Base-by-base conservation (phyloP, 352 stramenopile genomes). In the Pythium pyrilobum region DNA sequence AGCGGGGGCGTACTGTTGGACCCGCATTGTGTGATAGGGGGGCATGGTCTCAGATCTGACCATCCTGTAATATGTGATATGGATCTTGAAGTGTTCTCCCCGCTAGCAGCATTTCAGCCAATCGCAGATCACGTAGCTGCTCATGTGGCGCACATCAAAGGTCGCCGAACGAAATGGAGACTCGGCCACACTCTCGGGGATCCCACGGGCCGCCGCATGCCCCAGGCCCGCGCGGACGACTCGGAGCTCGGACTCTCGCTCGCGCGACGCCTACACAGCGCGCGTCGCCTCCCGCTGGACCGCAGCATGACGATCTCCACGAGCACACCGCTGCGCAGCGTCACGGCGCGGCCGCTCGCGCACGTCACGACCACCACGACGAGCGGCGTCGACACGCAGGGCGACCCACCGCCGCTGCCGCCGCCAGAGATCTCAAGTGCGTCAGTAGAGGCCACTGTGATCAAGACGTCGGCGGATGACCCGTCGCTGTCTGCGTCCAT, bases 401-500 rank as follows among this genome's bases (percentile, higher is more conserved):
- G n/a, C 13, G n/a, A 8, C 15, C 12, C 39, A 5, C 23, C 38
- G 13, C 41, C 44, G 16, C 44, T 33, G 18, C 15, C 32, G 13
- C 54, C 54, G 15, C 29, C 24, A 11, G 50, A 41, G 0, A 20
- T 15, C 6, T 8, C 37, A 20, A 6, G 2, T 2, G 25, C 25
- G 1, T 27, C 42, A 31, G 15, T 27, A 4, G 13, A n/a, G 12
- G 28, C 37, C 2, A 49, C 27, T 9, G 29, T 31, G 29, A 21
- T 60, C 10, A 28, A 28, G 34, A 45, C 54, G 2, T 28, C 46
- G 16, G 43, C 29, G 4, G 44, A 56, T 8, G 51, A 56, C 31
- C 29, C 50, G 40, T 25, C 53, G 56, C 54, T 53, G 32, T 64
- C 67, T 25, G 34, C 59, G 5, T 59, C 51, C 24, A 70, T 95